phyloP scores from a whole-genome alignment of 768 basidiomycete species.

The Mycena polygramma region DNA sequence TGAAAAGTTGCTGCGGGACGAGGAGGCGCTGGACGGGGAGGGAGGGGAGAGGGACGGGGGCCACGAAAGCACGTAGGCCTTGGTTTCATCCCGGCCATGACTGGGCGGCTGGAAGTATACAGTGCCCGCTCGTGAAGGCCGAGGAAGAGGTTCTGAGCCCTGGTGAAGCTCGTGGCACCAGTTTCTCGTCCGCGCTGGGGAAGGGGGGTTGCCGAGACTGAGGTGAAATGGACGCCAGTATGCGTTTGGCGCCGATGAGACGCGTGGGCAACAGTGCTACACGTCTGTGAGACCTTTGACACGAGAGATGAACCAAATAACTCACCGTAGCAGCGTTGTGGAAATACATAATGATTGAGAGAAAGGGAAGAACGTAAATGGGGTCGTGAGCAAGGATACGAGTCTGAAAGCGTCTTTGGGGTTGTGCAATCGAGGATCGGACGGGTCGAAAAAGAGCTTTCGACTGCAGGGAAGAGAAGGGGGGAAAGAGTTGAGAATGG shows the following conservation, averaged over 20 bases:
- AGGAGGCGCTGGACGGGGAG: slow-evolving; percentile 17
- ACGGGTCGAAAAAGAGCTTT: slow-evolving; percentile 17
- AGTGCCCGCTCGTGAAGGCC: not conserved
- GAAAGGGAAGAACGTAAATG: not conserved
- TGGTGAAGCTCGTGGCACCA: slow-evolving; percentile 6
- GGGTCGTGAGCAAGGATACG: not conserved
- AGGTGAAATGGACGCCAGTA: slow-evolving; percentile 4
- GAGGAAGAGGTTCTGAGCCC: slow-evolving; percentile 23
- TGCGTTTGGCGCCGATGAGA: not conserved
- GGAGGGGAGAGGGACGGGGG: slow-evolving; percentile 14
- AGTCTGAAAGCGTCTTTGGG: slow-evolving; percentile 4
- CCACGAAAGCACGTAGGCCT: slow-evolving; percentile 29
- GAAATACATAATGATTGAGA: slow-evolving; percentile 26
- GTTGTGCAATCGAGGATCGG: not conserved
- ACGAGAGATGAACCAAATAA: not conserved
- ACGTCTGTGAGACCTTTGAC: slow-evolving; percentile 1
- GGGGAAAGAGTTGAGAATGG: slow-evolving; percentile 16
- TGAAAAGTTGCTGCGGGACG: slow-evolving; percentile 6
- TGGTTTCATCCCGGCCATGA: not conserved
- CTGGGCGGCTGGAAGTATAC: slow-evolving; percentile 17
- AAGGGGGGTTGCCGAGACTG: not conserved
- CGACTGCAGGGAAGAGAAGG: not conserved
- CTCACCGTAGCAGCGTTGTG: slow-evolving; percentile 29
- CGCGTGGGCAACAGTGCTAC: slow-evolving; percentile 19
- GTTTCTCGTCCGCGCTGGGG: not conserved